phyloP scores from a whole-genome alignment of 2,329 filamentous ascomycete species.

The Dactylellina haptotyla region DNA sequence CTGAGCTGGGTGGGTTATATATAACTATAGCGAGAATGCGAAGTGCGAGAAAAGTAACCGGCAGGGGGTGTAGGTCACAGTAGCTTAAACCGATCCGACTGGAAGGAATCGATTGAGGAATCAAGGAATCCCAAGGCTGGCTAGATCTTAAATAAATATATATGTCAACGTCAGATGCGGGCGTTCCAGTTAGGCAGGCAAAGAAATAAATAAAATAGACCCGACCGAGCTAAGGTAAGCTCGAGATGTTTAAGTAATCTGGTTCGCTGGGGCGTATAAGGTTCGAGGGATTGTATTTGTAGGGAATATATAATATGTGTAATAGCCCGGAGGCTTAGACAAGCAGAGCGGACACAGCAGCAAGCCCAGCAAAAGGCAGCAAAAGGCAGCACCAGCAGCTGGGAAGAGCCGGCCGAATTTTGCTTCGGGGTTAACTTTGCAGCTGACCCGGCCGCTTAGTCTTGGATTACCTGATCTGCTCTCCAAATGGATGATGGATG shows the following conservation, averaged over 20 bases:
- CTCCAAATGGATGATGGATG: background rate
- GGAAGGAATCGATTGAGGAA: conserved; percentile 8
- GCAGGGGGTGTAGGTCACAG: conserved; percentile 14
- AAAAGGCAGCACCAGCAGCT: too few species aligned
- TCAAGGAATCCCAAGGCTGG: too few species aligned
- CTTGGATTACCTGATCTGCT: conserved; percentile 33
- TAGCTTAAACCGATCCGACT: background rate
- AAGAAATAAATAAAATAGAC: background rate
- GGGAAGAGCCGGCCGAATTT: conserved; percentile 42
- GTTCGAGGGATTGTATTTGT: too few species aligned
- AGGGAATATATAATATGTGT: background rate
- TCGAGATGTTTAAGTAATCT: conserved; percentile 8
- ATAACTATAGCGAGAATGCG: conserved; percentile 42
- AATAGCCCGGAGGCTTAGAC: conserved; percentile 1
- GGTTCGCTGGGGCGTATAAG: too few species aligned
- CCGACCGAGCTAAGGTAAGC: background rate
- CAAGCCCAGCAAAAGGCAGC: too few species aligned
- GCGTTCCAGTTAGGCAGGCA: conserved; percentile 28
- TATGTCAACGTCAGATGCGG: conserved; percentile 50
- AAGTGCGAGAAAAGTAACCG: conserved; percentile 30
- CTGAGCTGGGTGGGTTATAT: conserved; percentile 8
- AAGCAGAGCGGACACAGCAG: background rate
- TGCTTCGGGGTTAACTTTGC: conserved; percentile 14
- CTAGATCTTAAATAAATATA: conserved; percentile 25
- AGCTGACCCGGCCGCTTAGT: conserved; percentile 41